Evolutionary conservation across 2,329 filamentous ascomycete species (phyloP).

Genomic region (Colletotrichum tropicale): DNA sequence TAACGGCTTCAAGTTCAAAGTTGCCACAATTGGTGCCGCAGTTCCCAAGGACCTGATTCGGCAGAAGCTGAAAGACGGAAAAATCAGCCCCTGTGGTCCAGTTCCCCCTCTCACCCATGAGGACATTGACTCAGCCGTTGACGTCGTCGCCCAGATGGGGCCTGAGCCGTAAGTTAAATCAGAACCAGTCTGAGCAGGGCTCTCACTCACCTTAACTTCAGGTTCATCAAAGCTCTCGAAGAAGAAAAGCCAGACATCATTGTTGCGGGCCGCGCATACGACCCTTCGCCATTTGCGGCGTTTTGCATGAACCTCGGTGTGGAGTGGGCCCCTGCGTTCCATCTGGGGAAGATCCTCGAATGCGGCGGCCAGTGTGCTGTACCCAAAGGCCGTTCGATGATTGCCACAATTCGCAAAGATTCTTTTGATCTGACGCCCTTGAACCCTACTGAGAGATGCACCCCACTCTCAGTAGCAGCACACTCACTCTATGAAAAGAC

Average conservation of each 20-base stretch:
- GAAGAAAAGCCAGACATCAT: slow-evolving; percentile 44
- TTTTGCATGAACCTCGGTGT: slow-evolving; percentile 24
- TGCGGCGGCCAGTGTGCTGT: slow-evolving; percentile 52
- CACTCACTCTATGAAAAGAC: slow-evolving; percentile 61
- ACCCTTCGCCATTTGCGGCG: slow-evolving; percentile 44
- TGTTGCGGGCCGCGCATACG: slow-evolving; percentile 48
- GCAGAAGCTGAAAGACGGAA: slow-evolving; percentile 25
- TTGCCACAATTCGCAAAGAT: slow-evolving; percentile 42
- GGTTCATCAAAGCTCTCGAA: slow-evolving; percentile 40
- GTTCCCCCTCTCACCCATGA: slow-evolving; percentile 30
- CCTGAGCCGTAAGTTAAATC: slow-evolving; percentile 40
- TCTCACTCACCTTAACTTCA: neutral
- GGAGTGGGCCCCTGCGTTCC: slow-evolving; percentile 25
- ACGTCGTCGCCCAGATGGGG: slow-evolving; percentile 51
- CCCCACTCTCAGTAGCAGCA: slow-evolving; percentile 52
- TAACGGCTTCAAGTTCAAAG: slow-evolving; percentile 31
- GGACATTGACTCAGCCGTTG: slow-evolving; percentile 35
- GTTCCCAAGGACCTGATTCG: slow-evolving; percentile 32
- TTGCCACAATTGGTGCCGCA: slow-evolving; percentile 36
- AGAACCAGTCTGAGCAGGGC: neutral
- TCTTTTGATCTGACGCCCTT: slow-evolving; percentile 52
- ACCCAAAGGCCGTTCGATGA: slow-evolving; percentile 48
- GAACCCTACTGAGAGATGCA: slow-evolving; percentile 44
- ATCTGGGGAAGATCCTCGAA: slow-evolving; percentile 63
- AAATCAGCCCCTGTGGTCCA: slow-evolving; percentile 36